These are phyloP conservation scores for Cyclotella cryptica DNA, from an alignment of 108 stramenopile genomes.

Conservation along the genomic window DNA sequence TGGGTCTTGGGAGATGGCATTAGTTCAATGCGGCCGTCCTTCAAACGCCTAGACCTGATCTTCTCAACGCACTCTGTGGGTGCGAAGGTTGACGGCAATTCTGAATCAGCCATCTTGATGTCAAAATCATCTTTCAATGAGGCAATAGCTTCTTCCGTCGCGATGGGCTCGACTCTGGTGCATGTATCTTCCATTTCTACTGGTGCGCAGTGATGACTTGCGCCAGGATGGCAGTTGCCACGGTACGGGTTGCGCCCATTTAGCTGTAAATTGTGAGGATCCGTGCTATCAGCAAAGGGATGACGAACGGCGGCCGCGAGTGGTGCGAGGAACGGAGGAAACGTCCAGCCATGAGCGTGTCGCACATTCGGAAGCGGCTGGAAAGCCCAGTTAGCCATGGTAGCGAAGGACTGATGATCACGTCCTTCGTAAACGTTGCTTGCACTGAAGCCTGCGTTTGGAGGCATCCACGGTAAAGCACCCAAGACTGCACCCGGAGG, in stretches of 20 bases:
- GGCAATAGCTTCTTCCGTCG: slow-evolving; percentile 8
- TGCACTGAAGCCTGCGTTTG: neutral
- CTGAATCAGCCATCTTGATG: neutral
- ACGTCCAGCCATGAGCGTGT: slow-evolving; percentile 24
- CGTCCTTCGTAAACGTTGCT: neutral
- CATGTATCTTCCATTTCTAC: slow-evolving; percentile 9
- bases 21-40: neutral
- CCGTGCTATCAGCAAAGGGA: slow-evolving; percentile 32
- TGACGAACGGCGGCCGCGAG: slow-evolving; percentile 40
- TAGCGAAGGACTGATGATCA: slow-evolving; percentile 9
- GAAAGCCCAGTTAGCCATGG: slow-evolving; percentile 27
- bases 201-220: neutral
- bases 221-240: neutral
- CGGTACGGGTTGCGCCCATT: too few relatives aligned
- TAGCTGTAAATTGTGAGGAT: neutral
- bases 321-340: slow-evolving; percentile 46
- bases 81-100: slow-evolving; percentile 49
- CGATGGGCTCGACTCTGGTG: slow-evolving; percentile 1
- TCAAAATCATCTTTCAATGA: slow-evolving; percentile 5
- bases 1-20: neutral
- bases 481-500: slow-evolving; percentile 39
- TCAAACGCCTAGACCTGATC: slow-evolving; percentile 27
- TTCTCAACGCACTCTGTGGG: slow-evolving; percentile 26
- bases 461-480: slow-evolving; percentile 20
- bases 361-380: slow-evolving; percentile 11